These are phyloP conservation scores for Calocera cornea DNA, from an alignment of 768 basidiomycete genomes.

Conservation along the genomic window DNA sequence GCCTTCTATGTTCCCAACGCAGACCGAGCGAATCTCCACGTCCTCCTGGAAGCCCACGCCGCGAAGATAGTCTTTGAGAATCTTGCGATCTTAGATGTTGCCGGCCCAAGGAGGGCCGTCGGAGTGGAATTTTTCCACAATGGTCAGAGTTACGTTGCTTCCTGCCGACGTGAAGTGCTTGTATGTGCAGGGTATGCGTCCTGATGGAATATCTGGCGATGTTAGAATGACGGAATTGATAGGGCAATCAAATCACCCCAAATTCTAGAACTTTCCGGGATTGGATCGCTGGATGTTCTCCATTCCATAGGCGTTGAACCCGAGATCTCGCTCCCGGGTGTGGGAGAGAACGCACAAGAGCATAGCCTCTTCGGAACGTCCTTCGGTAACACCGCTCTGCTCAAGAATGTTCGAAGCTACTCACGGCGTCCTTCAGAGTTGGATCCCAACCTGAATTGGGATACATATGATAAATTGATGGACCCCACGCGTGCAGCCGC, in stretches of 20 bases:
- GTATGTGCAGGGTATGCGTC: constrained; percentile 30
- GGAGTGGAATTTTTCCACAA: constrained; percentile 35
- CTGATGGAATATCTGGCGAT: background rate
- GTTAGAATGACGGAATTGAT: constrained; percentile 5
- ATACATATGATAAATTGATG: constrained; percentile 23
- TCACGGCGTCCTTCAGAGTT: background rate
- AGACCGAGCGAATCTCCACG: constrained; percentile 20
- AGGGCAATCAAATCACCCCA: constrained; percentile 37
- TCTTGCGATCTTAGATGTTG: background rate
- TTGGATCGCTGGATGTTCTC: constrained; percentile 43
- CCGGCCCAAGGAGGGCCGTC: constrained; percentile 24
- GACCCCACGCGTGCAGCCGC: constrained; percentile 21
- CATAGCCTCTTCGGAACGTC: constrained; percentile 23
- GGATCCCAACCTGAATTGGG: background rate
- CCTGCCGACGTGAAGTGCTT: constrained; percentile 39
- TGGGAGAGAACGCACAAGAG: constrained; percentile 53
- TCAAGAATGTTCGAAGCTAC: background rate
- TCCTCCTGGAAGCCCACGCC: constrained; percentile 22
- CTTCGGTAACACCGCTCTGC: constrained; percentile 13
- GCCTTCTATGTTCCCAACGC: constrained; percentile 22
- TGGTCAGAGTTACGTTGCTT: constrained; percentile 24
- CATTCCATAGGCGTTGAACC: constrained; percentile 34
- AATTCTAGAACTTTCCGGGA: constrained; percentile 51
- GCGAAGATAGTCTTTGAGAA: constrained; percentile 16
- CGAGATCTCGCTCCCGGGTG: constrained; percentile 54